These are phyloP conservation scores for Davidsoniella eucalypti DNA, from an alignment of 2,329 filamentous ascomycete species.

Conservation along the genomic window DNA sequence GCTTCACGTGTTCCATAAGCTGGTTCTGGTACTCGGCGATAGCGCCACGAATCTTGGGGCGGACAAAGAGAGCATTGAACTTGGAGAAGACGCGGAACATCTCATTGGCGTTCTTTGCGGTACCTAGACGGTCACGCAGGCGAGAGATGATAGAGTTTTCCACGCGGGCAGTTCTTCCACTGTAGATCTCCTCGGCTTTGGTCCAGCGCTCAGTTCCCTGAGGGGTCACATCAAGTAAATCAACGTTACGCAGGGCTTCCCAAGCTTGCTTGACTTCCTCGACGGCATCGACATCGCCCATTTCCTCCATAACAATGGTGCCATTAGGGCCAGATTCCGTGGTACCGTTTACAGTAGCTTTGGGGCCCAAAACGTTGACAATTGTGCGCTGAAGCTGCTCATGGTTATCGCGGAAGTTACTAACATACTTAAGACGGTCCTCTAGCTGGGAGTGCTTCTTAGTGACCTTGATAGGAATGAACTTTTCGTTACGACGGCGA, in stretches of 20 bases:
- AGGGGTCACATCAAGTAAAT: constrained; percentile 78
- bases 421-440: constrained; percentile 80
- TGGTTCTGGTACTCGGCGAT: constrained; percentile 97
- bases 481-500: constrained; percentile 85
- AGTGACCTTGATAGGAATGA: constrained; percentile 93
- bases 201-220: constrained; percentile 88
- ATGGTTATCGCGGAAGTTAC: constrained; percentile 89
- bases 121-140: constrained; percentile 79
- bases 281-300: constrained; percentile 92
- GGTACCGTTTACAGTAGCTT: constrained; percentile 33
- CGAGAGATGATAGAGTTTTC: constrained; percentile 98
- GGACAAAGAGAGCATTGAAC: constrained; percentile 96
- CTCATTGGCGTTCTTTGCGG: constrained; percentile 92
- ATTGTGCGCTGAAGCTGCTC: constrained; percentile 96
- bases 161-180: constrained; percentile 88
- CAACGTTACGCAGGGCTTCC: constrained; percentile 82
- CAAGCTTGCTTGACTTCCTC: constrained; percentile 93
- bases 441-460: constrained; percentile 80
- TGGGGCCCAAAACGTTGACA: constrained; percentile 82
- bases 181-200: constrained; percentile 88
- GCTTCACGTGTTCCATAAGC: constrained; percentile 94
- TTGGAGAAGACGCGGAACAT: constrained; percentile 99
- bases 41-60: constrained; percentile 95
- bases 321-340: constrained; percentile 32
- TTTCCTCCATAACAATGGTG: constrained; percentile 69